Conservation (phyloP, 2,329 filamentous ascomycete species). For the Tympanopsis confertula region DNA sequence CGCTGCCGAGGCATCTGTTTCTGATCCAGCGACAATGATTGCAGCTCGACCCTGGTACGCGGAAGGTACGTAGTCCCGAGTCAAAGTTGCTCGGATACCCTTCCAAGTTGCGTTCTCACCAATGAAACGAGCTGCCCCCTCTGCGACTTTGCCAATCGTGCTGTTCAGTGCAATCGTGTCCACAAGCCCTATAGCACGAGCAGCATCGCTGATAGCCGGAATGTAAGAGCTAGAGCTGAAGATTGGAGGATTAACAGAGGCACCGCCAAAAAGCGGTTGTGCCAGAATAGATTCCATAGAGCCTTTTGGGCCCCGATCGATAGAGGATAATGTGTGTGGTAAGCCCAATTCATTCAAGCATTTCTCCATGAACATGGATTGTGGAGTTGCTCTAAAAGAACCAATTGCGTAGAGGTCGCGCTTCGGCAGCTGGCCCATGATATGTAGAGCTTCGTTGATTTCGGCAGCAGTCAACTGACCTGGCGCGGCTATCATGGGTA, state of each 20-base stretch:
- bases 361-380: conserved; percentile 78
- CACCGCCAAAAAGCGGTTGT: conserved; percentile 68
- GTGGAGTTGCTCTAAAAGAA: conserved; percentile 51
- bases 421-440: conserved; percentile 70
- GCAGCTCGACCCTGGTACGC: conserved; percentile 68
- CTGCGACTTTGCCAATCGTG: conserved; percentile 10
- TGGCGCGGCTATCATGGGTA: conserved; percentile 74
- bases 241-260: conserved; percentile 67
- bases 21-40: conserved; percentile 60
- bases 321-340: conserved; percentile 68
- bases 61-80: conserved; percentile 69
- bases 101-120: conserved; percentile 81
- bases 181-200: conserved; percentile 66
- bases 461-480: conserved; percentile 78
- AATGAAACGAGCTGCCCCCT: conserved; percentile 31
- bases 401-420: conserved; percentile 73
- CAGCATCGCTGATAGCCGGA: conserved; percentile 60
- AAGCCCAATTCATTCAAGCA: conserved; percentile 74
- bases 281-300: conserved; percentile 62
- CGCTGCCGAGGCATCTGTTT: conserved; percentile 65
- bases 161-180: conserved; percentile 63
- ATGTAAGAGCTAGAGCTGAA: conserved; percentile 43
- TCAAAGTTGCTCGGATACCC: conserved; percentile 71
- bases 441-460: conserved; percentile 68
- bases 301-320: conserved; percentile 58